phyloP scores from a whole-genome alignment of 129 eudicot genomes.

The Erigeron canadensis region DNA sequence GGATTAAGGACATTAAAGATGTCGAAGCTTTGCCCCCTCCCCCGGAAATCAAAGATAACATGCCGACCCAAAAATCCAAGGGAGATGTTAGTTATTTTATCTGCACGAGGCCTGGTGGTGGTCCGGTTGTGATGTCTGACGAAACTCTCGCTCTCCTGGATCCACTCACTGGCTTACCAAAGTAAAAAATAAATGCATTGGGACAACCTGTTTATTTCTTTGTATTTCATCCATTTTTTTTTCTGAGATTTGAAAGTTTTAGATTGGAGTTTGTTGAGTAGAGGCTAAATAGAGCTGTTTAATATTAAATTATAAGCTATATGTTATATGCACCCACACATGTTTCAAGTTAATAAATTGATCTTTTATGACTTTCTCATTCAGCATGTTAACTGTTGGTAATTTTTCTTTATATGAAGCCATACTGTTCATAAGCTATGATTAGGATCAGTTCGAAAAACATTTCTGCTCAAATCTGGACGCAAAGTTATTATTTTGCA shows the following conservation, averaged over 20 bases:
- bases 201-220: neutral
- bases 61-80: conserved; percentile 41
- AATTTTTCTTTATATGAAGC: neutral
- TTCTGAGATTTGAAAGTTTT: conserved; percentile 23
- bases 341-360: conserved; percentile 28
- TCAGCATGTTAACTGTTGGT: conserved; percentile 5
- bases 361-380: neutral
- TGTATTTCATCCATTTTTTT: conserved; percentile 4
- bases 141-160: conserved; percentile 71
- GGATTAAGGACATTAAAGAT: conserved; percentile 72
- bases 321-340: conserved; percentile 24
- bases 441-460: neutral
- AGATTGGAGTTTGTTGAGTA: conserved; percentile 25
- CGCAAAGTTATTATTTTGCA: neutral
- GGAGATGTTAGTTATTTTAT: conserved; percentile 97
- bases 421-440: conserved; percentile 11
- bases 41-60: conserved; percentile 64
- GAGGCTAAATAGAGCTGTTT: conserved; percentile 21
- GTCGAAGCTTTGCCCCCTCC: conserved; percentile 78
- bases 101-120: conserved; percentile 96
- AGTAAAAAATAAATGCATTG: conserved; percentile 38
- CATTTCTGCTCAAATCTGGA: neutral
- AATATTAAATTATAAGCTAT: conserved; percentile 21
- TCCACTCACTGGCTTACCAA: conserved; percentile 84
- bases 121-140: conserved; percentile 76